Conservation (phyloP, 148 eudicot genomes). For the Persicaria tinctoria region DNA sequence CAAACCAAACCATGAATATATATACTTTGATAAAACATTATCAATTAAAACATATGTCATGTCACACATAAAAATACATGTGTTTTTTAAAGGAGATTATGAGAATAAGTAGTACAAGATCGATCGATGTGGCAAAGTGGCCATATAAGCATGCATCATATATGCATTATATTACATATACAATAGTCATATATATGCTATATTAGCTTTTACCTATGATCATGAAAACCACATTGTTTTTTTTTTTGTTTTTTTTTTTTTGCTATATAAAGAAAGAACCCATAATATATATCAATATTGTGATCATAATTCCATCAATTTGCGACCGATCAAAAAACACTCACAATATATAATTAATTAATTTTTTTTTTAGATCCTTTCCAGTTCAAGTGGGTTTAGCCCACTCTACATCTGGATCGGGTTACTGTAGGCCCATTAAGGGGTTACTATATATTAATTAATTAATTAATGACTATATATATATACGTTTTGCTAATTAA, state of each 20-base stretch:
- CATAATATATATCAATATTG: background rate
- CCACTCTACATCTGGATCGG: too few species aligned
- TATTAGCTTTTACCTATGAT: background rate
- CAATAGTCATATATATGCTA: background rate
- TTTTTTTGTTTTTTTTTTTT: too few species aligned
- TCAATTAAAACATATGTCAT: too few species aligned
- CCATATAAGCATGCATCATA: background rate
- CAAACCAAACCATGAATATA: too few species aligned
- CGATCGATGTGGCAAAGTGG: background rate
- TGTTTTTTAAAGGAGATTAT: too few species aligned
- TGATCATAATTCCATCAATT: background rate
- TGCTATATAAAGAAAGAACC: background rate
- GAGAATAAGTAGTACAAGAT: background rate
- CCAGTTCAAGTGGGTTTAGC: too few species aligned
- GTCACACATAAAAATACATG: too few species aligned
- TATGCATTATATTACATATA: background rate
- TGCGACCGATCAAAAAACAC: background rate
- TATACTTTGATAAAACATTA: too few species aligned
- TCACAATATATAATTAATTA: too few species aligned
- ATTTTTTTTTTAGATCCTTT: too few species aligned
- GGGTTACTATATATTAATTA: too few species aligned
- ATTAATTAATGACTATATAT: conserved; percentile 5
- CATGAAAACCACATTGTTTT: background rate
- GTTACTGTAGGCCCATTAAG: too few species aligned
- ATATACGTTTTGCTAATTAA: background rate